Evolutionary conservation across 192 early-diverging fungal genomes (phyloP).

Genomic region (Entomortierella parvispora): DNA sequence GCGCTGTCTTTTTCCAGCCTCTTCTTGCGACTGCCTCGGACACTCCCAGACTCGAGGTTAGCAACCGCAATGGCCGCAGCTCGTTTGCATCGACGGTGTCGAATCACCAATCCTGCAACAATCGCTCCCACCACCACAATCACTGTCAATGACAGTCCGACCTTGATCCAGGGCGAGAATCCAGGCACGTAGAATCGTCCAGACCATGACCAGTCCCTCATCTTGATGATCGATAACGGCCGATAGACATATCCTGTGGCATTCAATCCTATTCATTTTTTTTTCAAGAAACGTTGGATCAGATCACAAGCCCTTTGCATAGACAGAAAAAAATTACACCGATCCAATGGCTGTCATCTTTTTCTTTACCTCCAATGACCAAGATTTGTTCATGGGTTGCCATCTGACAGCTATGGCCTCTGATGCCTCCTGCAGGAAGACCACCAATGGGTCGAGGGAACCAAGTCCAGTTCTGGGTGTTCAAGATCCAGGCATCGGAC

Average conservation of each 20-base stretch:
- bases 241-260: not conserved
- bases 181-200: constrained; percentile 8
- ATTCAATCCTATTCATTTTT: constrained; percentile 10
- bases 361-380: constrained; percentile 35
- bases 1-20: too few relatives aligned
- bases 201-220: constrained; percentile 11
- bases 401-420: constrained; percentile 35
- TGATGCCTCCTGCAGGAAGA: constrained; percentile 28
- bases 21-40: too few relatives aligned
- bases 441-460: not conserved
- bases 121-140: constrained; percentile 29
- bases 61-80: not conserved
- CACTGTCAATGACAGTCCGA: constrained; percentile 21
- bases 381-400: constrained; percentile 20
- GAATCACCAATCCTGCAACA: constrained; percentile 23
- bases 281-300: not conserved
- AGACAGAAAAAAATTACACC: not conserved
- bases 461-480: constrained; percentile 37
- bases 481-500: constrained; percentile 34
- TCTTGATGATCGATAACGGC: constrained; percentile 30
- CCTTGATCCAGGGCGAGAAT: constrained; percentile 18
- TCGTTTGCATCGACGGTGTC: constrained; percentile 13
- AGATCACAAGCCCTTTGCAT: not conserved
- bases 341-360: constrained; percentile 2
- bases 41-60: not conserved